Evolutionary conservation across 345 rosid species (phyloP), one percentile per base, ranked within the genome.

Genomic region (Excoecaria agallocha): DNA sequence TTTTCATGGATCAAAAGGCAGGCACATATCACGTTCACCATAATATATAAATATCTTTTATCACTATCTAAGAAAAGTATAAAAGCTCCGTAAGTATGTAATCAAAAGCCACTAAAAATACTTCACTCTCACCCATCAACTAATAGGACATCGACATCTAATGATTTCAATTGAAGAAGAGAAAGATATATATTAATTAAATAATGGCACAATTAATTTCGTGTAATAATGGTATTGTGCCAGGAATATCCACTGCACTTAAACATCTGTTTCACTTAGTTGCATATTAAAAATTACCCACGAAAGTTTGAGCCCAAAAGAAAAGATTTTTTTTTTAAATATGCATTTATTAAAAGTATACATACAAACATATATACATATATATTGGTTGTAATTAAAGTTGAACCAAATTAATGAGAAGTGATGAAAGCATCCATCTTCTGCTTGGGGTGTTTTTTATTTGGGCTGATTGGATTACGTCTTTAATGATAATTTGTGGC

Each of bases 391-490:
- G 2, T 52, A 16, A 20, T 19, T 52, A 19, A 65, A 51, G 66
- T 58, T 35, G 46, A 37, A 49, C 46, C 16, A 55, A 30, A 30
- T 30, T 30, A 69, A 75, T 63, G 64, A 59, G 70, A 68, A 22
- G 39, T 77, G 76, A 74, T 64, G 69, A 64, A 71, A 12, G 68
- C 72, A 69, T 38, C 13, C 76, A 61, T 12, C 38, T 69, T 46
- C 43, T 64, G 35, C 16, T 37, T 43, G n/a, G 73, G 37, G 8
- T 38, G n/a, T 2, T 22, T 55, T 19, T 55, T 55, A 6, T 55
- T 4, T 55, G 24, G 5, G 59, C 59, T 22, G 24, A 55, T 74
- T 71, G 77, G 82, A 81, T 79, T 72, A 72, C 76, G 80, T 75
- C 56, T 38, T 69, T 54, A 74, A 68, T 74, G 41, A 72, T 67